Evolutionary conservation across 2,329 filamentous ascomycete species (phyloP).

Genomic region (Aspergillus calidoustus): DNA sequence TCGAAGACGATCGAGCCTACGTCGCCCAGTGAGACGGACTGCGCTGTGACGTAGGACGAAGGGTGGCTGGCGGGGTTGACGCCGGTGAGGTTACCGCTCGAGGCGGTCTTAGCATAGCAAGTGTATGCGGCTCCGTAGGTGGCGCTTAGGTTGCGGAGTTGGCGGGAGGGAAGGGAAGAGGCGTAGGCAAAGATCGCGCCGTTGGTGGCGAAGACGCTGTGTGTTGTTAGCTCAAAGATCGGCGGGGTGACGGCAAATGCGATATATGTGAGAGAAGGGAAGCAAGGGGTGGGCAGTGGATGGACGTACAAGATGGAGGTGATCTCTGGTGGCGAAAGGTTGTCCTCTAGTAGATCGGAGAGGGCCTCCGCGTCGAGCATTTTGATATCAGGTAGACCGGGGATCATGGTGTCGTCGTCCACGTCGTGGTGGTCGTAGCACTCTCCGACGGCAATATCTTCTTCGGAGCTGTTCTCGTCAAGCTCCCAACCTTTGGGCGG

Average conservation of each 20-base stretch:
- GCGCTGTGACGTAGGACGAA: constrained; percentile 48
- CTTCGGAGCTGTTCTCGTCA: constrained; percentile 29
- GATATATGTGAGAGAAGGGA: neutral
- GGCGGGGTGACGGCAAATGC: neutral
- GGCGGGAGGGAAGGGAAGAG: constrained; percentile 44
- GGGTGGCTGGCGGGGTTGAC: constrained; percentile 49
- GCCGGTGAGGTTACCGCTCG: constrained; percentile 47
- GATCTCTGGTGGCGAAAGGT: constrained; percentile 49
- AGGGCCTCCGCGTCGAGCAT: constrained; percentile 50
- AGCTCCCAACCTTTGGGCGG: constrained; percentile 38
- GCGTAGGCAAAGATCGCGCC: constrained; percentile 50
- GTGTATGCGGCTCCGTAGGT: constrained; percentile 51
- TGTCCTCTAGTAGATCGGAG: constrained; percentile 47
- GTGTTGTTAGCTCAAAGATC: constrained; percentile 11
- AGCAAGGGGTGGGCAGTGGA: neutral
- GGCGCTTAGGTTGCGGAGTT: constrained; percentile 48
- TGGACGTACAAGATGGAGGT: constrained; percentile 48
- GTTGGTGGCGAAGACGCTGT: constrained; percentile 49
- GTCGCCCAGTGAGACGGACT: constrained; percentile 46
- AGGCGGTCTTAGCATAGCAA: constrained; percentile 46
- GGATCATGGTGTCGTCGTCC: constrained; percentile 42
- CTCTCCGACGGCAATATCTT: constrained; percentile 19
- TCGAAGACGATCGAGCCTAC: constrained; percentile 52
- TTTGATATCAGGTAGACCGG: constrained; percentile 48
- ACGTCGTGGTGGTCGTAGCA: constrained; percentile 20